Conservation (phyloP, 2,329 filamentous ascomycete genomes). For the Paramyrothecium roridum region DNA sequence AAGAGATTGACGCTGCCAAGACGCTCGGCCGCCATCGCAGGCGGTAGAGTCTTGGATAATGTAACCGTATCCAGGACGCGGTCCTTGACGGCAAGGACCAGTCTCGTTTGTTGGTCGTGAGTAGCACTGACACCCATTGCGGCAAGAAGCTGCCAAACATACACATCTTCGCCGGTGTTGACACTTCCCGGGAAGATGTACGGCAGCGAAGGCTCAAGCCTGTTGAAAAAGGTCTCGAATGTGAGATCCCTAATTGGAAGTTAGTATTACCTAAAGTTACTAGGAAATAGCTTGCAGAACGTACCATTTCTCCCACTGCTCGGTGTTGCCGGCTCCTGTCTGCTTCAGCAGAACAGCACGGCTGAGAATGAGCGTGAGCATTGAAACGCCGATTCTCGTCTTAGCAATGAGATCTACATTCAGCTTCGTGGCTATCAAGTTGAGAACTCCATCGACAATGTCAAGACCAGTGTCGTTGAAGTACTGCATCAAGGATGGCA, state of each 20-base stretch:
- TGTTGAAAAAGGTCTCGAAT: slow-evolving; percentile 85
- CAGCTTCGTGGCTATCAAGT: slow-evolving; percentile 77
- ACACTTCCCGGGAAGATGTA: slow-evolving; percentile 90
- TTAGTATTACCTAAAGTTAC: slow-evolving; percentile 23
- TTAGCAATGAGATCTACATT: slow-evolving; percentile 82
- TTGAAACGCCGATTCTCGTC: slow-evolving; percentile 82
- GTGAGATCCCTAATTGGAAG: slow-evolving; percentile 58
- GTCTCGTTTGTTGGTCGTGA: slow-evolving; percentile 89
- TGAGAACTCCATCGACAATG: slow-evolving; percentile 86
- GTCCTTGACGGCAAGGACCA: slow-evolving; percentile 96
- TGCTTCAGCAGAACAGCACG: slow-evolving; percentile 93
- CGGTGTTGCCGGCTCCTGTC: slow-evolving; percentile 64
- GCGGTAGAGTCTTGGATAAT: slow-evolving; percentile 83
- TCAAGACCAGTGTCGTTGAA: slow-evolving; percentile 87
- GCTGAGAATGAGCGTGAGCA: slow-evolving; percentile 91
- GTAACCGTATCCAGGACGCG: slow-evolving; percentile 93
- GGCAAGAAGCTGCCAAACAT: slow-evolving; percentile 97
- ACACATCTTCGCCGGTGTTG: slow-evolving; percentile 86
- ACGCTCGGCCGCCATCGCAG: slow-evolving; percentile 78
- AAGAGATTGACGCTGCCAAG: slow-evolving; percentile 94
- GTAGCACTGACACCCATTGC: slow-evolving; percentile 91
- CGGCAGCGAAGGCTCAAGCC: slow-evolving; percentile 77
- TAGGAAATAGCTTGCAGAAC: slow-evolving; percentile 15
- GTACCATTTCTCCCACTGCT: slow-evolving; percentile 78
- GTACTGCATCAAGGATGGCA: slow-evolving; percentile 85